A percentile compares a stretch with the other conserved stretches of the same genome.
phyloP scores from a whole-genome alignment of 1,284 basidiomycete species.

The Irpex sp. region DNA sequence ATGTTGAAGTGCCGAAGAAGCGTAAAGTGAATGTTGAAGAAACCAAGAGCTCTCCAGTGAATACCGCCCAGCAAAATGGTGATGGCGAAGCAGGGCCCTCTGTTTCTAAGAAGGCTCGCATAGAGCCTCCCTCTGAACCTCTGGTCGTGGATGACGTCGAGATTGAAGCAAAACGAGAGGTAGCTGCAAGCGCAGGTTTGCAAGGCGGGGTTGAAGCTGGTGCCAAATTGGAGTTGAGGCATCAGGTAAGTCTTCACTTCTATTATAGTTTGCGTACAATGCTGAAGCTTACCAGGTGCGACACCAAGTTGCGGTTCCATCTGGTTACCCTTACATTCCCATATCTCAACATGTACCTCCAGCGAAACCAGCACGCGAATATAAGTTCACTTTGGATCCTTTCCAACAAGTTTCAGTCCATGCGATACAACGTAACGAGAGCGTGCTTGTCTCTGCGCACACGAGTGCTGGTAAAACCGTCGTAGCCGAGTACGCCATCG shows the following conservation, averaged over 20 bases:
- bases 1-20: constrained; percentile 21
- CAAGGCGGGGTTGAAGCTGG: constrained; percentile 66
- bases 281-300: constrained; percentile 55
- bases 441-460: constrained; percentile 97
- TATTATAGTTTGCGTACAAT: background rate
- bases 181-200: constrained; percentile 81
- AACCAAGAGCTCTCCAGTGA: constrained; percentile 9
- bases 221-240: constrained; percentile 68
- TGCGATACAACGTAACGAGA: constrained; percentile 96
- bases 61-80: constrained; percentile 8
- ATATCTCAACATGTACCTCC: constrained; percentile 92
- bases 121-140: constrained; percentile 59
- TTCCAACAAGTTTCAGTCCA: constrained; percentile 95
- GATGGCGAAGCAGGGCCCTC: constrained; percentile 24
- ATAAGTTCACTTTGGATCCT: constrained; percentile 96
- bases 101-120: constrained; percentile 43
- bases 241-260: constrained; percentile 56
- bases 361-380: constrained; percentile 86
- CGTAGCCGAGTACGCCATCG: constrained; percentile 99
- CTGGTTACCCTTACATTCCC: constrained; percentile 87
- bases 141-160: constrained; percentile 88
- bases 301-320: constrained; percentile 94
- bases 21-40: constrained; percentile 22
- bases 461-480: constrained; percentile 99
- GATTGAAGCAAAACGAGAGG: constrained; percentile 84